Percentiles rank a stretch among this genome's conserved stretches.
Conservation (phyloP, 2,329 filamentous ascomycete species). For the Colletotrichum chlorophyti region DNA sequence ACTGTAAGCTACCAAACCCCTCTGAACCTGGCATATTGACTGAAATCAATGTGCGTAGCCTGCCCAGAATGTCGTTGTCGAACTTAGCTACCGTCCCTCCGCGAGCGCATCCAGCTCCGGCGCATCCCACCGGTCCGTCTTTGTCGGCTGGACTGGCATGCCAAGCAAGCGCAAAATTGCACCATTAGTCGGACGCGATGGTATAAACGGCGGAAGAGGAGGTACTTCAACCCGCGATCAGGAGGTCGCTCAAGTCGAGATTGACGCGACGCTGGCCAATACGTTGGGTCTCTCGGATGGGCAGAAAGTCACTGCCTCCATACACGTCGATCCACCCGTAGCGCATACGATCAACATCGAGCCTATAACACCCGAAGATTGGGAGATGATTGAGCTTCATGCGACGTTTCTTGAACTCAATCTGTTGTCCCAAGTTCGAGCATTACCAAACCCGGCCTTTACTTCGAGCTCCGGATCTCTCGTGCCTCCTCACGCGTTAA, state of each 20-base stretch:
- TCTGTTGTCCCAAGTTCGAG: constrained; percentile 89
- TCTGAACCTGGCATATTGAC: too few relatives aligned
- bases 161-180: constrained; percentile 85
- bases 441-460: constrained; percentile 84
- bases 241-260: constrained; percentile 79
- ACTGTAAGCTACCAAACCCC: constrained; percentile 76
- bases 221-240: constrained; percentile 71
- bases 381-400: constrained; percentile 98
- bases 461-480: constrained; percentile 55
- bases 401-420: constrained; percentile 96
- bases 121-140: constrained; percentile 70
- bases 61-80: constrained; percentile 95
- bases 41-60: too few relatives aligned
- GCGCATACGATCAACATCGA: constrained; percentile 97
- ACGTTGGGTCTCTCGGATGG: constrained; percentile 81
- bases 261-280: constrained; percentile 84
- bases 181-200: constrained; percentile 76
- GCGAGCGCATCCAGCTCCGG: constrained; percentile 52
- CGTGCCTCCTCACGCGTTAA: constrained; percentile 76
- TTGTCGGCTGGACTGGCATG: constrained; percentile 97
- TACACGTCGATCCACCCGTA: constrained; percentile 90
- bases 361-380: constrained; percentile 91
- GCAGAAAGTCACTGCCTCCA: constrained; percentile 72
- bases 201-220: constrained; percentile 66
- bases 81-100: constrained; percentile 75